Percentiles rank a stretch among this genome's conserved stretches.
Conservation (phyloP, 2,329 filamentous ascomycete species). For the Verticillium tricorpus region DNA sequence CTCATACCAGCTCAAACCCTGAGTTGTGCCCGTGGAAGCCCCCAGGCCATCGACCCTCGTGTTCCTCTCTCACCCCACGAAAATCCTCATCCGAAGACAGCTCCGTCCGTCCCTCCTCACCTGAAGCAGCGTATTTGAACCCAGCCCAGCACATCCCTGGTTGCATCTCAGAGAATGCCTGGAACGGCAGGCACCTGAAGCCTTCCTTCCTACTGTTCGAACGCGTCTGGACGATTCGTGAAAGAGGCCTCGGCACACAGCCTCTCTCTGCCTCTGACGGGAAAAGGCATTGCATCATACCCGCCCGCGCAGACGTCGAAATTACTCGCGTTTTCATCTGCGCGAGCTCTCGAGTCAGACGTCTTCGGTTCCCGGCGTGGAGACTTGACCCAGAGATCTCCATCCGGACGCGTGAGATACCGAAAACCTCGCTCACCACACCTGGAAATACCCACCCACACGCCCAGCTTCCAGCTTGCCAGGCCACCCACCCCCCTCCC, state of each 20-base stretch:
- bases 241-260: background rate
- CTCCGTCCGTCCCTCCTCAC: background rate
- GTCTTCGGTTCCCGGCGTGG: background rate
- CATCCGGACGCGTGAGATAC: background rate
- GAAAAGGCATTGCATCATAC: background rate
- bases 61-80: background rate
- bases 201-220: background rate
- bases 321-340: background rate
- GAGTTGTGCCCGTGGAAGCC: background rate
- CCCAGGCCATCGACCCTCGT: background rate
- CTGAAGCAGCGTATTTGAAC: background rate
- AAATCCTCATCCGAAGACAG: background rate
- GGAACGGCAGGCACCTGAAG: background rate
- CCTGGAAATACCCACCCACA: background rate
- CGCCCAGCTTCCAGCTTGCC: background rate
- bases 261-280: background rate
- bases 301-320: background rate
- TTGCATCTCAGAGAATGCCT: no score
- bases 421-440: background rate
- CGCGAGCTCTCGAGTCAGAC: background rate
- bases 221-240: background rate
- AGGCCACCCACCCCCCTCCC: background rate
- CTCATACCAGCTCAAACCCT: background rate
- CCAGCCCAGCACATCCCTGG: background rate
- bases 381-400: background rate